Evolutionary conservation across 495 filamentous ascomycete species (phyloP).

Genomic region (Hypoxylon rickii): DNA sequence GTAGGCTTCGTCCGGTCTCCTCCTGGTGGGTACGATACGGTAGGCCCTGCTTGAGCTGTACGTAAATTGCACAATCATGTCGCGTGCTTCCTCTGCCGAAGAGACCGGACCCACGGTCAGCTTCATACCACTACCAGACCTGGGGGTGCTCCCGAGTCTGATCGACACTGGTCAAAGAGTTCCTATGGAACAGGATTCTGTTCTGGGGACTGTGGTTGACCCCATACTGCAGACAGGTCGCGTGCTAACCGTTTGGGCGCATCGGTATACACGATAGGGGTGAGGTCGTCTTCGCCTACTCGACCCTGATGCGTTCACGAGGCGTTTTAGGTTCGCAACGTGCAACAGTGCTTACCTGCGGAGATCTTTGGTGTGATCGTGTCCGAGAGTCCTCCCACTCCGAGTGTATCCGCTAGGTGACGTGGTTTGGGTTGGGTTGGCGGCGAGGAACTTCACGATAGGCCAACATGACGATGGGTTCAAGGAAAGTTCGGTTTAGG

Average conservation of each 20-base stretch:
- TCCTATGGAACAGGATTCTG: slow-evolving; percentile 1
- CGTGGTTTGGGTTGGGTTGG: slow-evolving; percentile 18
- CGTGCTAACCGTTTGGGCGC: slow-evolving; percentile 8
- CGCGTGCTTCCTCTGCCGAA: slow-evolving; percentile 28
- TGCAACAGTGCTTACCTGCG: slow-evolving; percentile 1
- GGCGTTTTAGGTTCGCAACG: neutral
- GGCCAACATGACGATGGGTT: slow-evolving; percentile 15
- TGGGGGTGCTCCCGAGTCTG: slow-evolving; percentile 3
- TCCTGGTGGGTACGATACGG: slow-evolving; percentile 13
- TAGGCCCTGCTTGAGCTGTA: slow-evolving; percentile 8
- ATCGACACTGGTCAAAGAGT: slow-evolving; percentile 18
- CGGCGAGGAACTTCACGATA: slow-evolving; percentile 31
- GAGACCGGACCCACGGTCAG: slow-evolving; percentile 18
- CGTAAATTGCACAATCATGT: slow-evolving; percentile 29
- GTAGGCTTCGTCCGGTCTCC: slow-evolving; percentile 6
- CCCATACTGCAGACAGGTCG: slow-evolving; percentile 8
- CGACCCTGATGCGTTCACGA: slow-evolving; percentile 2
- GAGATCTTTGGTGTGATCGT: slow-evolving; percentile 15
- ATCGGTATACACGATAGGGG: slow-evolving; percentile 5
- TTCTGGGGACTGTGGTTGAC: neutral
- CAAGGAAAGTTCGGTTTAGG: slow-evolving; percentile 19
- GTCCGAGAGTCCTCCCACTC: slow-evolving; percentile 5
- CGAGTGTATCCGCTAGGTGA: slow-evolving; percentile 31
- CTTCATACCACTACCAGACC: slow-evolving; percentile 11
- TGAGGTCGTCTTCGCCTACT: slow-evolving; percentile 11